A percentile compares a stretch with the other conserved stretches of the same genome.
Evolutionary conservation across 2,329 filamentous ascomycete genomes (phyloP).

Genomic region (Venturiaceae sp.): DNA sequence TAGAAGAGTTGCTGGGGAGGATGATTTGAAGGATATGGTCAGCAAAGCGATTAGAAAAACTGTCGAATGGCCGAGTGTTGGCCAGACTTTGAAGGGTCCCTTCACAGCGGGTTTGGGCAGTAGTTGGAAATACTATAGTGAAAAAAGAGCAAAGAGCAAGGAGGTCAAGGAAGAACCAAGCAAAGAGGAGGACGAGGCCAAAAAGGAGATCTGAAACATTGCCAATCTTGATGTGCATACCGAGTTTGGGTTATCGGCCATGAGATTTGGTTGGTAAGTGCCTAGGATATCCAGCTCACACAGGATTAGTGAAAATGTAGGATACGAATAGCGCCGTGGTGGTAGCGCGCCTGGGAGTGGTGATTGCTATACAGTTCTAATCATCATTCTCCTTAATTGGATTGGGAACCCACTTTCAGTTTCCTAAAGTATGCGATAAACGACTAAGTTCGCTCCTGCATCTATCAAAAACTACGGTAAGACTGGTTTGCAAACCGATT

Average conservation of each 20-base stretch:
- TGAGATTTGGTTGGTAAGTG: neutral
- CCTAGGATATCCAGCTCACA: neutral
- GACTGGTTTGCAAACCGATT: no score
- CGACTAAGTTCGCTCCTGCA: no score
- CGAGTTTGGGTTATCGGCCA: neutral
- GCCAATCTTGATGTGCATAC: neutral
- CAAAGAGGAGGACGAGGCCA: neutral
- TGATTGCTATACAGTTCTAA: no score
- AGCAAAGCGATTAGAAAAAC: slow-evolving; percentile 74
- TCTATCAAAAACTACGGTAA: no score
- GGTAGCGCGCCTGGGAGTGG: no score
- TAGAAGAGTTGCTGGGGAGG: slow-evolving; percentile 67
- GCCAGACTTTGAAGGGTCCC: slow-evolving; percentile 75
- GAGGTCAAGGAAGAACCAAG: neutral
- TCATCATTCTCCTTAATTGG: no score
- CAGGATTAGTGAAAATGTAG: neutral
- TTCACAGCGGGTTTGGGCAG: slow-evolving; percentile 66
- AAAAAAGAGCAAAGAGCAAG: slow-evolving; percentile 53
- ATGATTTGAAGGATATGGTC: slow-evolving; percentile 61
- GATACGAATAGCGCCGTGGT: no score
- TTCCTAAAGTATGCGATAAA: no score
- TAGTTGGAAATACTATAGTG: slow-evolving; percentile 65
- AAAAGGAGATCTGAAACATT: neutral
- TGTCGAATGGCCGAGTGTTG: slow-evolving; percentile 83
- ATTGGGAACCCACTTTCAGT: no score